Base-by-base conservation (phyloP, 192 early-diverging fungal species). In the Powellomyces hirtus region DNA sequence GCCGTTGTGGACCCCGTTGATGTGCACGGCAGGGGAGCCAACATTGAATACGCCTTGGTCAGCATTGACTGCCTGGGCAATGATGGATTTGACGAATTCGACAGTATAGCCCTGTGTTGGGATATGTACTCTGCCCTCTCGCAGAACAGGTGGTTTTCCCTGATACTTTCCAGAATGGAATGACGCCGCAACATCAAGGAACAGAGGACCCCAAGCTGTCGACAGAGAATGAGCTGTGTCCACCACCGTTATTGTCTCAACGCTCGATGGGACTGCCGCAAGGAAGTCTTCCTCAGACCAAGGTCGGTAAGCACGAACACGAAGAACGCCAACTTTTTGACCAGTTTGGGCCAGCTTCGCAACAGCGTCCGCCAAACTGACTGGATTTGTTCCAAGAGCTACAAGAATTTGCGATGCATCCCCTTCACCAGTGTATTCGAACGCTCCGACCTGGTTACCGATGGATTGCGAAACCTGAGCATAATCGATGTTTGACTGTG, bases 301-400 rank as follows among this genome's bases (percentile, higher is more conserved):
- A 14, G 96, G 96, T 18, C 94, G 79, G 75, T 89, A 90, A 1
- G 87, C 75, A 52, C 92, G 89, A 45, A 93, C 89, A 40, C 80
- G 81, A 26, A 98, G 67, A 27, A 94, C 77, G 34, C 93, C 94
- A 40, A 90, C 77, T 24, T 81, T 83, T 13, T 71, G 44, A 52
- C 73, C 40, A 40, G 27, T 4, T 20, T 61, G 42, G 45, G 74
- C 55, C 7, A 84, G 70, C 38, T 46, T 53, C 26, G 80, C 71
- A 38, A 92, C 79, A 24, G 81, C 73, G 14, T 78, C 51, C 57
- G 82, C 73, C 38, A 89, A 69, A 26, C 68, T 62, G 36, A 59
- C 49, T 18, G 87, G 77, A 20, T 80, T 81, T 31, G 86, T 83
- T 30, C 91, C 92, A 24, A 92, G 82, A n/a, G 88, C 75, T 1